These are phyloP conservation scores for Pharnaceum exiguum DNA, from an alignment of 148 eudicot genomes.

Conservation along the genomic window DNA sequence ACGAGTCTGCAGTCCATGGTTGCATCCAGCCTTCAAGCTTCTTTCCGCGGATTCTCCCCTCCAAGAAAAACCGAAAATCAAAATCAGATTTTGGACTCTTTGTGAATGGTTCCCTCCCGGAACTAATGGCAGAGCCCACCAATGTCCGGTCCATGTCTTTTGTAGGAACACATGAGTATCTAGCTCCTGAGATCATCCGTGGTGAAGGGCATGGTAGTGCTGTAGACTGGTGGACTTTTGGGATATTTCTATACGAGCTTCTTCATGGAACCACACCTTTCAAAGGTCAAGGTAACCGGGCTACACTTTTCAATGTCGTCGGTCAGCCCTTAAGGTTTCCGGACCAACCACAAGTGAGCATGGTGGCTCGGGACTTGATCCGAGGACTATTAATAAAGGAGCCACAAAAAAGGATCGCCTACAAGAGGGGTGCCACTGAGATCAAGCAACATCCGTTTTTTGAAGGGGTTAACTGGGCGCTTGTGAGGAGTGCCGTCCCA, in stretches of 20 bases:
- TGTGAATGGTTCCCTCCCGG: constrained; percentile 66
- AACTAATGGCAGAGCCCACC: constrained; percentile 93
- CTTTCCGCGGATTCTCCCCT: constrained; percentile 60
- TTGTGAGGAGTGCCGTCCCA: constrained; percentile 67
- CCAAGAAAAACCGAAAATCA: constrained; percentile 74
- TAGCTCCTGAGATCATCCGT: constrained; percentile 86
- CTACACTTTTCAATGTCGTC: constrained; percentile 78
- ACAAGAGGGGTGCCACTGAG: constrained; percentile 84
- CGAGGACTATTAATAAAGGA: constrained; percentile 74
- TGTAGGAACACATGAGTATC: constrained; percentile 86
- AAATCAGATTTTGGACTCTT: constrained; percentile 76
- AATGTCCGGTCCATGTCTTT: constrained; percentile 90
- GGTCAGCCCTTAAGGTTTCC: constrained; percentile 79
- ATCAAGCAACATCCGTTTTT: constrained; percentile 88
- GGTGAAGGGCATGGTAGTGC: constrained; percentile 97
- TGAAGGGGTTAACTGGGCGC: constrained; percentile 90
- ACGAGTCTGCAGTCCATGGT: constrained; percentile 39
- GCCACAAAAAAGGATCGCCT: constrained; percentile 79
- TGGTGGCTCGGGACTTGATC: constrained; percentile 62
- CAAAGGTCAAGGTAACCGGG: constrained; percentile 80
- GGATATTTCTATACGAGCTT: constrained; percentile 77
- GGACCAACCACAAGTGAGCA: constrained; percentile 55
- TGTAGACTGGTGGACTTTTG: constrained; percentile 97
- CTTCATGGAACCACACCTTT: constrained; percentile 84
- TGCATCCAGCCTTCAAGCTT: constrained; percentile 73